Evolutionary conservation across 176 grass and related monocot genomes (phyloP).

Genomic region (Carex parvula): DNA sequence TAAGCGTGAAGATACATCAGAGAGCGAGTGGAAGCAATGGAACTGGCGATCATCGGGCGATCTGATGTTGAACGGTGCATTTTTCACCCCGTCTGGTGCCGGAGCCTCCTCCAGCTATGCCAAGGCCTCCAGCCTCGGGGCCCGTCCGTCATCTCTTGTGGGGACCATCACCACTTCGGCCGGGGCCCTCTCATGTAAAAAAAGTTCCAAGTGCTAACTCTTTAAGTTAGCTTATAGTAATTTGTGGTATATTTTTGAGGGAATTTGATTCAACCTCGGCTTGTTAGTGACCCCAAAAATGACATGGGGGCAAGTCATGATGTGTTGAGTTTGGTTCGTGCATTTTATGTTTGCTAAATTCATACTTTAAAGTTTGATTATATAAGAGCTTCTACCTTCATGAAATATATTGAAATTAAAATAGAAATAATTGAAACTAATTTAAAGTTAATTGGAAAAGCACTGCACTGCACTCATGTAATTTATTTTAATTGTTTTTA

Average conservation of each 20-base stretch:
- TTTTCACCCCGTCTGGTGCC: constrained; percentile 11
- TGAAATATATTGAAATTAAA: no score
- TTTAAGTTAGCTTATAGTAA: not conserved
- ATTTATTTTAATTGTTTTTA: no score
- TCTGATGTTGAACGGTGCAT: constrained; percentile 20
- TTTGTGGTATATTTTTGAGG: not conserved
- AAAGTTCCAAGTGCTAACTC: constrained; percentile 18
- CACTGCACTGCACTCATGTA: no score
- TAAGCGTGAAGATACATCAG: not conserved
- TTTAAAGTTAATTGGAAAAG: no score
- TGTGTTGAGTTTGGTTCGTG: constrained; percentile 17
- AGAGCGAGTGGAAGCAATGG: constrained; percentile 24
- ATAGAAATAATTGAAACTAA: no score
- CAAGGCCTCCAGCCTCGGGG: constrained; percentile 20
- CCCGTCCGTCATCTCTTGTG: constrained; percentile 24
- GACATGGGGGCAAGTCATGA: constrained; percentile 7
- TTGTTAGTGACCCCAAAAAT: not conserved
- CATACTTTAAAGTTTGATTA: not conserved
- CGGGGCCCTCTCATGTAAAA: constrained; percentile 18
- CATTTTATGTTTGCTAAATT: not conserved
- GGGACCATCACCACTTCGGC: constrained; percentile 4
- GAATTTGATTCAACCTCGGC: constrained; percentile 11
- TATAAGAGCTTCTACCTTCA: not conserved
- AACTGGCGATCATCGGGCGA: constrained; percentile 26
- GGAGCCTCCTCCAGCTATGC: constrained; percentile 17